Evolutionary conservation across 2,329 filamentous ascomycete species (phyloP), one percentile per base, ranked within the genome.

Genomic region (Trichoderma sp.): DNA sequence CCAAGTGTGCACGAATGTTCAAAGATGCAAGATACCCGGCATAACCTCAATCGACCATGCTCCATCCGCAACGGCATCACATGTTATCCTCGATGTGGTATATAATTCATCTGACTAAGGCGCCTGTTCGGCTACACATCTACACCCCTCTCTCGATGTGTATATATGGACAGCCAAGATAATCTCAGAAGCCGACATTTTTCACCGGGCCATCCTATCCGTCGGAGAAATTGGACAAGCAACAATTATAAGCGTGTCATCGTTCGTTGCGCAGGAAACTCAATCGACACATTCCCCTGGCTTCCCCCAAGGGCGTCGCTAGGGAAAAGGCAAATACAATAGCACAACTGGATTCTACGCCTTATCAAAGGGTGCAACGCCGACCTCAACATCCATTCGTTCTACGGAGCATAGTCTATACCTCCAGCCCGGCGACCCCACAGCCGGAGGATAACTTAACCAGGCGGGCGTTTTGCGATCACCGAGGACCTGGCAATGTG

Each of bases 381-480:
- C 18, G 6, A 47, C 21, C 47, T 61, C 51, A 26, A 69, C 8
- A 34, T 60, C 28, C 34, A 21, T 34, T 60, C 7, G 11, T 21
- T 24, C n/a, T 43, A 43, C 39, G 39, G 39, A 43, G 39, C 26
- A 24, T 62, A 61, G 57, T 70, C 30, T 39, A 36, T 43, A 3
- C 56, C 32, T 64, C 39, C 36, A 66, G 70, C 70, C 39, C 36
- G 24, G 70, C 12, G 51, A 71, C 70, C 70, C 70, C 63, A 61
- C 70, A 67, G 39, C 39, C n/a, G 28, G 36, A 53, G 15, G 24
- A 67, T 36, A 58, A 66, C 30, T 43, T 26, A 67, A 36, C 56
- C 53, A 67, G 18, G 53, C 62, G 24, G 57, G 57, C 57, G 70
- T 61, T 51, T 61, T 61, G 51, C 34, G 62, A 65, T 51, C 56